Conservation (phyloP, 164 flowering plant genomes). For the Nymphaea colorata region DNA sequence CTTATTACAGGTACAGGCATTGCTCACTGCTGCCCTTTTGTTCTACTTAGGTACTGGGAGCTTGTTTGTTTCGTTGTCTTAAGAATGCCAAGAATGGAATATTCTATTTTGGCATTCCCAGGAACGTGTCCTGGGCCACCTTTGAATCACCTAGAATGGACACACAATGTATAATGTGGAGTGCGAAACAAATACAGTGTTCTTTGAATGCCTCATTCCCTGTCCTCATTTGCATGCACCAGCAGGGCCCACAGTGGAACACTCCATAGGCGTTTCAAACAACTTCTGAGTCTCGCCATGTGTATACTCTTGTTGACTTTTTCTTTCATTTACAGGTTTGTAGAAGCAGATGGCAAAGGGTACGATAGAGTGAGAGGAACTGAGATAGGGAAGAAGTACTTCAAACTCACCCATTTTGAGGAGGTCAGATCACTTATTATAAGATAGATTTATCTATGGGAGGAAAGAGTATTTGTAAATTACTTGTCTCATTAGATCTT, state of each 20-base stretch:
- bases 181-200: too few species aligned
- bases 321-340: constrained; percentile 42
- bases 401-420: constrained; percentile 91
- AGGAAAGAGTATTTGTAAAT: too few species aligned
- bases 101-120: too few species aligned
- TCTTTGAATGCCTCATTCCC: too few species aligned
- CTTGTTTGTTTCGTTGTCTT: constrained; percentile 3
- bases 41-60: neutral
- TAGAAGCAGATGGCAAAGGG: constrained; percentile 91
- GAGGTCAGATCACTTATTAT: constrained; percentile 45
- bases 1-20: constrained; percentile 68
- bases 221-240: too few species aligned
- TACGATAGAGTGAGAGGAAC: constrained; percentile 89
- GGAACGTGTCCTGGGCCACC: too few species aligned
- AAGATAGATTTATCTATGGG: neutral
- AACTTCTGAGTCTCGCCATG: neutral
- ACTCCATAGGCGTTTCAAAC: too few species aligned
- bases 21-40: neutral
- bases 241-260: too few species aligned
- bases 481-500: too few species aligned
- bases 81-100: too few species aligned
- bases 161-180: too few species aligned
- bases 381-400: constrained; percentile 92
- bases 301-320: neutral
- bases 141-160: too few species aligned